Conservation (phyloP, 1,284 basidiomycete genomes). For the Cryptococcus sp. region DNA sequence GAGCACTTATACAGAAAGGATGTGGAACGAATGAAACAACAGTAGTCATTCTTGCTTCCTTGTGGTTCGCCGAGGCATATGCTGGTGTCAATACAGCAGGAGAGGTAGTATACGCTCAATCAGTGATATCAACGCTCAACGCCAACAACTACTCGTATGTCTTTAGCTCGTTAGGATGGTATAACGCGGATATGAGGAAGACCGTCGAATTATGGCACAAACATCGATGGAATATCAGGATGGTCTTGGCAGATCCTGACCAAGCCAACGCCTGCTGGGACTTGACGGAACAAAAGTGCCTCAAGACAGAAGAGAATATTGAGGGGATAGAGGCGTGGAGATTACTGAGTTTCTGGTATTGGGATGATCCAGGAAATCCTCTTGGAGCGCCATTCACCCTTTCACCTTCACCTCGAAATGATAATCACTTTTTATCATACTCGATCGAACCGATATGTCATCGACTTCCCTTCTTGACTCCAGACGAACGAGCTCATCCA, state of each 20-base stretch:
- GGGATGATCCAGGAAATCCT: conserved; percentile 40
- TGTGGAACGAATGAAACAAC: conserved; percentile 38
- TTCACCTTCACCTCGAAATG: conserved; percentile 35
- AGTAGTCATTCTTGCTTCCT: conserved; percentile 28
- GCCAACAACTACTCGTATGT: conserved; percentile 33
- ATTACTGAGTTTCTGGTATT: conserved; percentile 43
- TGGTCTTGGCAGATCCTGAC: conserved; percentile 31
- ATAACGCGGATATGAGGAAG: conserved; percentile 29
- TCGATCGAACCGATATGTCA: conserved; percentile 45
- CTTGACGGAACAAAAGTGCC: conserved; percentile 17
- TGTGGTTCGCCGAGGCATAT: conserved; percentile 29
- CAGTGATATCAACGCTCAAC: conserved; percentile 35
- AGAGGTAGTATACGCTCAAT: conserved; percentile 35
- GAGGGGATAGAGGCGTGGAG: conserved; percentile 44
- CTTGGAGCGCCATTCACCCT: conserved; percentile 45
- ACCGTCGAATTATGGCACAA: conserved; percentile 28
- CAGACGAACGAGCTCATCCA: conserved; percentile 16
- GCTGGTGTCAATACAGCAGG: conserved; percentile 22
- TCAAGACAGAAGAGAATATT: conserved; percentile 25
- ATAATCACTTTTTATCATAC: conserved; percentile 44
- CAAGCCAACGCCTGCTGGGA: conserved; percentile 29
- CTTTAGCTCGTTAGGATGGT: conserved; percentile 31
- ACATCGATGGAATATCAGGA: conserved; percentile 24
- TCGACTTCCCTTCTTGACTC: conserved; percentile 19
- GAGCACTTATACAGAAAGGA: conserved; percentile 13